A percentile compares a stretch with the other conserved stretches of the same genome.
Evolutionary conservation across 352 stramenopile species (phyloP).

Genomic region (Phytophthora rubi): DNA sequence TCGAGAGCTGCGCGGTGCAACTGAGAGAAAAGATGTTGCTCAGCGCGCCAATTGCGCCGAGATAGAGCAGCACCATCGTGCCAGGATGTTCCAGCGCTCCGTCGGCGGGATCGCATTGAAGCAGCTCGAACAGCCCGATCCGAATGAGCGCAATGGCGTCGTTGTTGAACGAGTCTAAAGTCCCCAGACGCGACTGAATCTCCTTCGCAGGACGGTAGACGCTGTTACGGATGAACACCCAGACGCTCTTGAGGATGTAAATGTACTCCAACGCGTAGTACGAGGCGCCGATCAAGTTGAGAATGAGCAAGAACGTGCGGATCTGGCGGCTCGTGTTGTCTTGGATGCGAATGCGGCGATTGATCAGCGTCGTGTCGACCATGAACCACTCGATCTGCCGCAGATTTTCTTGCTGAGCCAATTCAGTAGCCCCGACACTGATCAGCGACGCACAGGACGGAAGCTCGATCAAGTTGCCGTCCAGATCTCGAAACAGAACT

Average conservation of each 20-base stretch:
- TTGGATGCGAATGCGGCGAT: slow-evolving; percentile 41
- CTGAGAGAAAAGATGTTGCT: slow-evolving; percentile 55
- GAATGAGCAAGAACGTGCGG: slow-evolving; percentile 41
- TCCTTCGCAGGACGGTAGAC: slow-evolving; percentile 24
- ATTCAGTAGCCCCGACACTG: slow-evolving; percentile 1
- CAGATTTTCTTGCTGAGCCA: slow-evolving; percentile 29
- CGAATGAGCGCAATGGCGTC: neutral
- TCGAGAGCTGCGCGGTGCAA: slow-evolving; percentile 38
- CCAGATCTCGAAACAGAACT: slow-evolving; percentile 34
- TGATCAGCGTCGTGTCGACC: slow-evolving; percentile 31
- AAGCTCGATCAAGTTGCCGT: slow-evolving; percentile 24
- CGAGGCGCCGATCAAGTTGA: slow-evolving; percentile 43
- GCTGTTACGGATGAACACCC: slow-evolving; percentile 33
- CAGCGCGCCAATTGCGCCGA: slow-evolving; percentile 43
- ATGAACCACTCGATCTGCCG: slow-evolving; percentile 47
- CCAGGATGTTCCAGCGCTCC: slow-evolving; percentile 39
- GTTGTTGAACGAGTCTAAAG: slow-evolving; percentile 17
- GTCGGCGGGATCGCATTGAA: too few relatives aligned
- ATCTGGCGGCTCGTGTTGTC: slow-evolving; percentile 53
- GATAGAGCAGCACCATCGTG: slow-evolving; percentile 47
- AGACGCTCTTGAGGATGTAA: slow-evolving; percentile 33
- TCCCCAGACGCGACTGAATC: neutral
- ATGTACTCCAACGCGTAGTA: slow-evolving; percentile 49
- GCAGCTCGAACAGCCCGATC: slow-evolving; percentile 24
- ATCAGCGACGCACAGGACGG: slow-evolving; percentile 29